Conservation (phyloP, 345 rosid genomes). For the Microthlaspi erraticum region DNA sequence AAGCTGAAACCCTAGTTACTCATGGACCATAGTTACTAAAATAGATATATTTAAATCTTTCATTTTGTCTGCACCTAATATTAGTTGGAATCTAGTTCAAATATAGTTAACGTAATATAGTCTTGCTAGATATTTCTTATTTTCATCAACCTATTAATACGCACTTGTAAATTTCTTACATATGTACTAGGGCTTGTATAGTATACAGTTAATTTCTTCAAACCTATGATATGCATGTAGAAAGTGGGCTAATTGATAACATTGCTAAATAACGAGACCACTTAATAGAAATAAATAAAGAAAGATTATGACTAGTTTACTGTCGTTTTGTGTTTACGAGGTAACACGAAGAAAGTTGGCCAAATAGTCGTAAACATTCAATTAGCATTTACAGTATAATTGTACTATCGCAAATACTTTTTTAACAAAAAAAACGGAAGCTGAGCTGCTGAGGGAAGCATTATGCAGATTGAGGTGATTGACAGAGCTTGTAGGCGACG, state of each 20-base stretch:
- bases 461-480: conserved; percentile 26
- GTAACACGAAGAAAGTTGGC: conserved; percentile 12
- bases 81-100: conserved; percentile 30
- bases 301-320: too few species aligned
- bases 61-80: not conserved
- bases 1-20: conserved; percentile 25
- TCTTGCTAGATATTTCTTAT: not conserved
- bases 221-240: not conserved
- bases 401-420: conserved; percentile 1
- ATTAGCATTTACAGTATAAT: conserved; percentile 5
- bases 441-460: conserved; percentile 42
- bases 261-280: not conserved
- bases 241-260: not conserved
- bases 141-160: conserved; percentile 1
- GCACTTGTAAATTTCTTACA: not conserved
- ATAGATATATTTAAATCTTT: not conserved
- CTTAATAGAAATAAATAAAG: not conserved
- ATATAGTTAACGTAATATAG: not conserved
- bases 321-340: conserved; percentile 1
- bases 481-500: conserved; percentile 27
- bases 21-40: conserved; percentile 19
- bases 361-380: conserved; percentile 35
- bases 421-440: conserved; percentile 32
- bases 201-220: not conserved
- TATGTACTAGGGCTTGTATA: not conserved